Evolutionary conservation across 768 basidiomycete genomes (phyloP), one percentile per base, ranked within the genome.

Genomic region (Candolleomyces aberdarensis): DNA sequence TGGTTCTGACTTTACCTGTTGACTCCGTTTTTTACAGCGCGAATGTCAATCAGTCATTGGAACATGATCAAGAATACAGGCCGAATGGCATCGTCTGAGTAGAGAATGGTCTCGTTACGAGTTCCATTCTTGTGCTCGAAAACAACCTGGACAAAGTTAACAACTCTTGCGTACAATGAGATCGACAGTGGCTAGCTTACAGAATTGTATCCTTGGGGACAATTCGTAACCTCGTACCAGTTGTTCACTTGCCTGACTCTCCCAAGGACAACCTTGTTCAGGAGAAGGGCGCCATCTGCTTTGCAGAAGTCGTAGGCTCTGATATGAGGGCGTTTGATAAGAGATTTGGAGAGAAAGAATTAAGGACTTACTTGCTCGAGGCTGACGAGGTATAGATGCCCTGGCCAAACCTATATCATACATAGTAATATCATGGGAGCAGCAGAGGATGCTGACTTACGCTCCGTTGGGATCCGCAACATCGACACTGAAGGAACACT

Each of bases 251-350:
- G 56, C 7, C 63, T 60, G 13, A 66, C 57, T 7, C 71, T 72
- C 1, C 73, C 73, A 5, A 74, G 61, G 17, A 74, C 63, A 26
- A 72, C 73, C 29, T 74, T 74, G 17, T 70, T 68, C 20, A 74
- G 60, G 9, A 74, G 49, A 40, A 74, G 58, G 0, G 67, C 71
- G 9, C 72, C 73, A 1, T 39, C 51, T 5, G 64, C 62, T 19
- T 59, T 48, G 11, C 56, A 56, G 50, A 68, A 74, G 55, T 64
- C 69, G 55, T 60, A 70, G 0, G 72, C 64, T 51, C 72, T 74
- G 43, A 15, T 5, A 10, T 10, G 48, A 52, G 19, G 15, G 3
- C 13, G 7, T 26, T 7, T 13, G 3, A 10, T 31, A 31, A 1
- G 11, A 29, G 10, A 52, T 22, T 17, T 22, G 19, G n/a, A 15